These are phyloP conservation scores for Podaxis mareebaensis DNA, from an alignment of 768 basidiomycete species.

Conservation along the genomic window DNA sequence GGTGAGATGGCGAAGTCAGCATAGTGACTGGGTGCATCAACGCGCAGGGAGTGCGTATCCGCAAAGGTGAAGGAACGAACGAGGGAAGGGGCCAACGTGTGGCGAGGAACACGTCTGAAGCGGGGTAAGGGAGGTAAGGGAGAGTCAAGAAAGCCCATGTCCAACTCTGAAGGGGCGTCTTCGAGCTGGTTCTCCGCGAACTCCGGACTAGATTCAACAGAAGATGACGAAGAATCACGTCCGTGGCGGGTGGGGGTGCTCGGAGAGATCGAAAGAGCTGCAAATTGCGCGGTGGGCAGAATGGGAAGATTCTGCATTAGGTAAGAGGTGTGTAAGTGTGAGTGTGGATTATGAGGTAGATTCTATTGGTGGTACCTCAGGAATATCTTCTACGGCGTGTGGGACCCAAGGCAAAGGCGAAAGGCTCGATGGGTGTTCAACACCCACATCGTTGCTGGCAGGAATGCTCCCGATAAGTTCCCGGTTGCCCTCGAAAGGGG, in stretches of 20 bases:
- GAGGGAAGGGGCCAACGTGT: slow-evolving; percentile 34
- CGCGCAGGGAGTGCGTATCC: slow-evolving; percentile 36
- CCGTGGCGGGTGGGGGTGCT: slow-evolving; percentile 47
- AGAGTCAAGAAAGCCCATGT: slow-evolving; percentile 37
- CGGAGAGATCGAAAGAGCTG: slow-evolving; percentile 57
- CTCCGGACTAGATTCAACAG: slow-evolving; percentile 61
- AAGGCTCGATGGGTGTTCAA: slow-evolving; percentile 36
- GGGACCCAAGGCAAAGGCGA: slow-evolving; percentile 32
- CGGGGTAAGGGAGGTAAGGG: slow-evolving; percentile 27
- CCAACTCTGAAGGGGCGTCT: slow-evolving; percentile 36
- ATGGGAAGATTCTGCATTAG: slow-evolving; percentile 27
- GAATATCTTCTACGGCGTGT: not conserved
- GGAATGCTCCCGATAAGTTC: slow-evolving; percentile 33
- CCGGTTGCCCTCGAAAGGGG: slow-evolving; percentile 36
- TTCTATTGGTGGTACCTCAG: slow-evolving; percentile 8
- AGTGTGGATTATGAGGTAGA: slow-evolving; percentile 2
- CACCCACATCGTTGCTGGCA: slow-evolving; percentile 36
- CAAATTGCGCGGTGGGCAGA: slow-evolving; percentile 46
- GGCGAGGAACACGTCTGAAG: slow-evolving; percentile 30
- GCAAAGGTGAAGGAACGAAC: slow-evolving; percentile 46
- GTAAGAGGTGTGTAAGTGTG: slow-evolving; percentile 21
- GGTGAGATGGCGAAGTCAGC: slow-evolving; percentile 41
- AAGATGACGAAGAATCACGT: slow-evolving; percentile 51
- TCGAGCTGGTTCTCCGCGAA: slow-evolving; percentile 38
- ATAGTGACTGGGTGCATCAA: slow-evolving; percentile 32